Evolutionary conservation across 2,329 filamentous ascomycete species (phyloP).

Genomic region (Pochonia chlamydosporia): DNA sequence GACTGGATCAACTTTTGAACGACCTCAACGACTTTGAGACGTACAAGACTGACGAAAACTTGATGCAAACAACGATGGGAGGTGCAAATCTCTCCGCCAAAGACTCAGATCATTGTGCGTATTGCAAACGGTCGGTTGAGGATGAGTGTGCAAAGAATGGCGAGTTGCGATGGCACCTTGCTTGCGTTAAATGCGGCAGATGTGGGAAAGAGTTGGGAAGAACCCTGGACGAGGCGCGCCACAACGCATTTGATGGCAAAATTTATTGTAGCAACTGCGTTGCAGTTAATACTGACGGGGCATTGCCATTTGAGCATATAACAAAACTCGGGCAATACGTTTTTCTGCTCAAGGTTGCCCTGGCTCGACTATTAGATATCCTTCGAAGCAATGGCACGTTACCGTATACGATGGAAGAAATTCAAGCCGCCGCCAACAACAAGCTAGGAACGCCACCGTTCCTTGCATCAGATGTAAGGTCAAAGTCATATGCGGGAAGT

Average conservation of each 20-base stretch:
- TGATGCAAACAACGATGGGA: conserved; percentile 59
- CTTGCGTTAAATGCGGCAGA: conserved; percentile 71
- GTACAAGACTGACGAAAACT: conserved; percentile 64
- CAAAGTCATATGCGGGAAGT: conserved; percentile 64
- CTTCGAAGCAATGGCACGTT: conserved; percentile 77
- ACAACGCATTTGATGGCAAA: conserved; percentile 61
- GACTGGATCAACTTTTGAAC: conserved; percentile 75
- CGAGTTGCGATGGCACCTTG: conserved; percentile 76
- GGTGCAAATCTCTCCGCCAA: conserved; percentile 64
- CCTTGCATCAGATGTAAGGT: conserved; percentile 61
- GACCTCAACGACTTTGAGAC: conserved; percentile 80
- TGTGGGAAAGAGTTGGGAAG: conserved; percentile 61
- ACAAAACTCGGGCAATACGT: conserved; percentile 91
- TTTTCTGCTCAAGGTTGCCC: conserved; percentile 83
- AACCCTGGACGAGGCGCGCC: conserved; percentile 62
- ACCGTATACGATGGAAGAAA: conserved; percentile 67
- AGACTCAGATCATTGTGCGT: conserved; percentile 76
- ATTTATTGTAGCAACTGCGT: conserved; percentile 68
- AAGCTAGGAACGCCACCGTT: conserved; percentile 23
- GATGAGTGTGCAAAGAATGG: conserved; percentile 80
- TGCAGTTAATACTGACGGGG: conserved; percentile 45
- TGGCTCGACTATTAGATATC: conserved; percentile 83
- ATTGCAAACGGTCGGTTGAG: conserved; percentile 83
- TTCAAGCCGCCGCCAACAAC: conserved; percentile 10
- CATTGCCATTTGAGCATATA: conserved; percentile 61